A percentile compares a stretch with the other conserved stretches of the same genome.
Evolutionary conservation across 768 basidiomycete genomes (phyloP).

Genomic region (Russula ochroleuca): DNA sequence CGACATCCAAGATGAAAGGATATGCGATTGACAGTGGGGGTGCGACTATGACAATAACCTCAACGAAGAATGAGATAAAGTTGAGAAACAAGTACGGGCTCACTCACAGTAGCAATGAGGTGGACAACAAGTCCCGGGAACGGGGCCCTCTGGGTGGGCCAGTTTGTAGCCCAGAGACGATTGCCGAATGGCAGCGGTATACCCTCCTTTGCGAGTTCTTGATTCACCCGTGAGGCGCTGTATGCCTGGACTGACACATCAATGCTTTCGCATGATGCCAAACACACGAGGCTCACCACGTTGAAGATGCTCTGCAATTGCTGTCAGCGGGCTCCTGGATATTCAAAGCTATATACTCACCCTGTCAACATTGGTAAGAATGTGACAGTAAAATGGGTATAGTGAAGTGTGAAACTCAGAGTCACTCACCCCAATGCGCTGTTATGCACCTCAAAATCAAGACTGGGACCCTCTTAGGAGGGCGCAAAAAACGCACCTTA

Average conservation of each 20-base stretch:
- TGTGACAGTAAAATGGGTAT: neutral
- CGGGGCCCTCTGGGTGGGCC: constrained; percentile 55
- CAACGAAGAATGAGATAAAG: neutral
- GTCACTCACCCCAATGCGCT: constrained; percentile 38
- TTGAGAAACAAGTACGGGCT: neutral
- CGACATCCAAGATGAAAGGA: constrained; percentile 57
- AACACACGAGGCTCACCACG: neutral
- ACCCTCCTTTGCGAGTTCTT: constrained; percentile 61
- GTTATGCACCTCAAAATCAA: neutral
- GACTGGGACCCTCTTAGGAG: neutral
- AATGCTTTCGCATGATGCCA: neutral
- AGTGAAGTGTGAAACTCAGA: neutral
- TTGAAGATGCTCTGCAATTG: constrained; percentile 19
- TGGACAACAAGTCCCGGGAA: constrained; percentile 54
- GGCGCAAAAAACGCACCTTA: constrained; percentile 39
- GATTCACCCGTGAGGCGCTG: constrained; percentile 49
- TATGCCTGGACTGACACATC: constrained; percentile 41
- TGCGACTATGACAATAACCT: constrained; percentile 51
- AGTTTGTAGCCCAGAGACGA: constrained; percentile 58
- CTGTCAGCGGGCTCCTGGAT: neutral
- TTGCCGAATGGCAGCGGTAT: constrained; percentile 58
- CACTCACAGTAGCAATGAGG: constrained; percentile 47
- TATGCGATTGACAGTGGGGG: constrained; percentile 52
- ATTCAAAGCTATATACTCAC: neutral
- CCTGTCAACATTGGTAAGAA: neutral